These are phyloP conservation scores for Heliamphora exappendiculata DNA, from an alignment of 148 eudicot species.

Conservation along the genomic window DNA sequence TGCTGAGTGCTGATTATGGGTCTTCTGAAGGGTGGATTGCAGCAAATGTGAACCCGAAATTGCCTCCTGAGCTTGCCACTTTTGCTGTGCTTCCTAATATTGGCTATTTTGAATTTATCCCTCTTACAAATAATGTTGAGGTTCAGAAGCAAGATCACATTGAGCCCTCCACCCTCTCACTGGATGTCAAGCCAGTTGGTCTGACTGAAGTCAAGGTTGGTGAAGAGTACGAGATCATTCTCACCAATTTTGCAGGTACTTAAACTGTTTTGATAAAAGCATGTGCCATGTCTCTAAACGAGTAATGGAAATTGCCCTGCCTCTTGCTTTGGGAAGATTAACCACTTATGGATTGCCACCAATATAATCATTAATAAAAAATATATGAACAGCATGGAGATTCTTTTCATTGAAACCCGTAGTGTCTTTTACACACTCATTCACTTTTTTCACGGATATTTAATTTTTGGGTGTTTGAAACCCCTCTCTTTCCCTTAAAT, in stretches of 20 bases:
- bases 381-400: no score
- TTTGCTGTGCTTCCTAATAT: conserved; percentile 81
- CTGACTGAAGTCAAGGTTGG: conserved; percentile 74
- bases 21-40: conserved; percentile 95
- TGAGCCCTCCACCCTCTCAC: conserved; percentile 1
- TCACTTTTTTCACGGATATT: background rate
- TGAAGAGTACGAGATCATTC: conserved; percentile 79
- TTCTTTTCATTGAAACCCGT: no score
- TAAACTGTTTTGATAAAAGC: background rate
- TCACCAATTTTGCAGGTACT: conserved; percentile 86
- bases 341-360: no score
- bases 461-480: background rate
- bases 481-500: conserved; percentile 1
- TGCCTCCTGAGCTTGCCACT: conserved; percentile 73
- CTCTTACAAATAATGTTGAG: conserved; percentile 32
- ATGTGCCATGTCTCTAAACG: background rate
- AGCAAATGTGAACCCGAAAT: conserved; percentile 73
- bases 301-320: background rate
- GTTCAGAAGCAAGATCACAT: conserved; percentile 15
- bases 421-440: no score
- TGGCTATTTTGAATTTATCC: conserved; percentile 87
- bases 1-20: conserved; percentile 84
- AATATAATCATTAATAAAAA: no score
- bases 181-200: conserved; percentile 56
- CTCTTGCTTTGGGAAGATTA: background rate